A percentile compares a stretch with the other conserved stretches of the same genome.
phyloP scores from a whole-genome alignment of 1,284 basidiomycete genomes.

The Trametes polyzona region DNA sequence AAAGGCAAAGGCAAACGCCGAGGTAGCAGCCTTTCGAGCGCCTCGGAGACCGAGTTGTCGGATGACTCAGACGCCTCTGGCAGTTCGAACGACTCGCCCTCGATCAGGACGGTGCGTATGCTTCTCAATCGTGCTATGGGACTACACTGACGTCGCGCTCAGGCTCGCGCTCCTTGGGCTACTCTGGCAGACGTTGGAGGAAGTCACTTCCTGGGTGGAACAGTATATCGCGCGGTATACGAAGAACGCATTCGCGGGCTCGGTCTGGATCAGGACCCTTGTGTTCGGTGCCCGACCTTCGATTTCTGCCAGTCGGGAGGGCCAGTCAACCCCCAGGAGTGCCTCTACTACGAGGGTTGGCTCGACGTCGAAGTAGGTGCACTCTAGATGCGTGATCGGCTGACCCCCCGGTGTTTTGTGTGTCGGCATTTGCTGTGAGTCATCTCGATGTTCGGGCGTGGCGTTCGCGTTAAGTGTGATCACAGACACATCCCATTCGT shows the following conservation, averaged over 20 bases:
- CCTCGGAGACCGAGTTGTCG: too few relatives aligned
- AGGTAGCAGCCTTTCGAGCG: too few relatives aligned
- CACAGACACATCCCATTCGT: too few relatives aligned
- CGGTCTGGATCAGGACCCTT: constrained; percentile 73
- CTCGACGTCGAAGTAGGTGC: too few relatives aligned
- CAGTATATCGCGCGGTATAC: constrained; percentile 73
- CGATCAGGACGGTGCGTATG: too few relatives aligned
- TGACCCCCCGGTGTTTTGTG: too few relatives aligned
- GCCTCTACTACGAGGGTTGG: constrained; percentile 78
- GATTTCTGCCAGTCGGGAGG: constrained; percentile 78
- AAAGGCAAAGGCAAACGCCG: not conserved
- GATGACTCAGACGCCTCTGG: not conserved
- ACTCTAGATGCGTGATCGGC: too few relatives aligned
- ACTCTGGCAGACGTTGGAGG: not conserved
- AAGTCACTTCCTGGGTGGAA: constrained; percentile 26
- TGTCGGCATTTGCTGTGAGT: too few relatives aligned
- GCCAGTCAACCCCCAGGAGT: constrained; percentile 76
- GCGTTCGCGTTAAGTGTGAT: too few relatives aligned
- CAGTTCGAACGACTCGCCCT: not conserved
- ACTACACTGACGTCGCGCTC: not conserved
- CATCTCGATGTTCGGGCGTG: too few relatives aligned
- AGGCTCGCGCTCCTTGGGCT: not conserved
- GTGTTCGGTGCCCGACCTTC: constrained; percentile 75
- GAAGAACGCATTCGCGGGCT: constrained; percentile 52
- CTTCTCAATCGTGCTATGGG: too few relatives aligned